Base-by-base conservation (phyloP, 2,329 filamentous ascomycete genomes). In the Exserohilum turcica region DNA sequence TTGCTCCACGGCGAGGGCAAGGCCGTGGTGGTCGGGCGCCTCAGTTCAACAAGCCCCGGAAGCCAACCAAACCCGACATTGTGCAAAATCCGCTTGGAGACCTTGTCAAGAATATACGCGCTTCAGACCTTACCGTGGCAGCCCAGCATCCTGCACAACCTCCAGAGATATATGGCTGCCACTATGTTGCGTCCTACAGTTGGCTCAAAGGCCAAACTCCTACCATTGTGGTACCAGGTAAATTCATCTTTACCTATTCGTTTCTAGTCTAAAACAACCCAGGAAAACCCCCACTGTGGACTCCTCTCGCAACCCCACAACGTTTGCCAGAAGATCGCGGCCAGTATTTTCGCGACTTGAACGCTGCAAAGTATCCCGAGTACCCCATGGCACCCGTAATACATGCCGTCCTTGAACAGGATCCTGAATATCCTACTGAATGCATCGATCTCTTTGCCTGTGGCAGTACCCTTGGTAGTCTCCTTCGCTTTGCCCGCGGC, bases 381-480 rank as follows among this genome's bases (percentile, higher is more conserved):
- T 78, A 84, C 60, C 82, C 82, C 0, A 72, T 80, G 16, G 81
- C 84, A 48, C 79, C 84, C 1, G 75, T 79, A 0, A 74, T 84
- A 6, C 61, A 73, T 45, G 74, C 79, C 2, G 54, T 81, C 1
- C 47, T 84, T 1, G 64, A 64, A 1, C 62, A 71, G 7, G 61
- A 80, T 3, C 72, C 76, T 0, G 57, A 70, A 2, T 76, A 79
- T 43, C 32, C 66, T 1, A 59, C 72, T 2, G 47, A 59, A 0
- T 54, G 63, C 0, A 59, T 86, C 29, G 82, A 89, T 60, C 61
- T 90, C 2, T 77, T 86, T 28, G 83, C 77, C 0, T 90, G 86
- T 53, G 78, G 79, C 0, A 87, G 80, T 59, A 87, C 84, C 0
- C 54, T 89, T 0, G 82, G 84, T 0, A 86, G 83, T 62, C 78